Evolutionary conservation across 371 early-diverging fungal species (phyloP).

Genomic region (Syncephalis fuscata): DNA sequence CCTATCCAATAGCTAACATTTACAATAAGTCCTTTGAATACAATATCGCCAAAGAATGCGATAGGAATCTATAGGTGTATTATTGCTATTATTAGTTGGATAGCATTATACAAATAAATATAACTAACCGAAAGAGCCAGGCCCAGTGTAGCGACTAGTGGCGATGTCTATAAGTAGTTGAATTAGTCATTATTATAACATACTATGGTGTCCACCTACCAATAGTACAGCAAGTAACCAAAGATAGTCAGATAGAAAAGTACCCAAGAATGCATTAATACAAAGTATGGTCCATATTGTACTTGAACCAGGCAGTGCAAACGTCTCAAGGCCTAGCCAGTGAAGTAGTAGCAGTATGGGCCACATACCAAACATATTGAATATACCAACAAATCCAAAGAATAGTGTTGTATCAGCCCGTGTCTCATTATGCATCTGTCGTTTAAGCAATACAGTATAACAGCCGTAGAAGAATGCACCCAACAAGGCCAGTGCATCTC

Average conservation of each 20-base stretch:
- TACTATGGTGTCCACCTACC: no score
- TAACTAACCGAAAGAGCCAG: constrained; percentile 33
- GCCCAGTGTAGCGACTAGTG: constrained; percentile 60
- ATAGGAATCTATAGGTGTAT: constrained; percentile 30
- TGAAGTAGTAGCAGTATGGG: constrained; percentile 47
- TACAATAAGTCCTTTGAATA: constrained; percentile 38
- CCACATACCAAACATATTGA: constrained; percentile 49
- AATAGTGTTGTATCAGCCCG: constrained; percentile 58
- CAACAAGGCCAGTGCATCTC: constrained; percentile 47
- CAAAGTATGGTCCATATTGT: constrained; percentile 35
- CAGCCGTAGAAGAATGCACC: constrained; percentile 66
- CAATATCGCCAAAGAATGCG: constrained; percentile 50
- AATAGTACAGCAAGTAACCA: constrained; percentile 66
- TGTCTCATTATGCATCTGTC: constrained; percentile 45
- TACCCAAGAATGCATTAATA: constrained; percentile 60
- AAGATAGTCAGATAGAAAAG: constrained; percentile 64
- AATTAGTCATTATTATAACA: no score
- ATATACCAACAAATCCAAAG: constrained; percentile 63
- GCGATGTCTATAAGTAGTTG: constrained; percentile 54
- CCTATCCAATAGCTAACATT: constrained; percentile 42
- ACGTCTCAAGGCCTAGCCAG: constrained; percentile 36
- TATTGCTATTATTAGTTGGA: no score
- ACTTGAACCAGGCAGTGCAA: constrained; percentile 33
- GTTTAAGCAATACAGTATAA: constrained; percentile 58
- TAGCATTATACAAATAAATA: no score